Base-by-base conservation (phyloP, 78 protist species). In the Dictyostelium purpureum region DNA sequence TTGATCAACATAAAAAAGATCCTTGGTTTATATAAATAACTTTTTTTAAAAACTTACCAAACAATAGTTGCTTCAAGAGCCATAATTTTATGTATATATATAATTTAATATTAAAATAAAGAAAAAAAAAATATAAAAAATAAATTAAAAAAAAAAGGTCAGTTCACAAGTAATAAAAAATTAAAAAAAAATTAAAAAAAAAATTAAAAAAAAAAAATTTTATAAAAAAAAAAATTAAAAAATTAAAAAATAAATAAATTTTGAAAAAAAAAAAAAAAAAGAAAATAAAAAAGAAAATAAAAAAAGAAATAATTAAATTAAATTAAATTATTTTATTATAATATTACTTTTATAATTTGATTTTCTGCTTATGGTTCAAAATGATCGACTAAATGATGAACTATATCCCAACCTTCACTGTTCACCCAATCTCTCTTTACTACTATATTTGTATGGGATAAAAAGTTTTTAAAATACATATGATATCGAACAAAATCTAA, bases 11-110 rank as follows among this genome's bases (percentile, higher is more conserved):
- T 12, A 57, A 54, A 26, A 35, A 26, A 9, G 18, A 5, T 54
- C 4, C 21, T 45, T 40, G 10, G 33, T 9, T 56, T 19, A 6
- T 56, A 24, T n/a, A 19, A 2, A 16, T 24, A 24, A 6, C 0
- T 19, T 37, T 19, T 6, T 6, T 49, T 56, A 19, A 26, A 26
- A 61, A 51, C 77, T 0, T 80, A 89, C 94, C 94, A 89, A 51
- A 89, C 85, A 47, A 89, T 89, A 14, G 94, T 79, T 19, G 94
- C 94, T 40, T 89, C 94, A 47, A 89, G 76, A 45, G 88, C 61
- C 94, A 89, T 89, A 21, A 24, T 77, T 40, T 24, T 14, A 70
- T 26, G 10, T 40, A 56, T 43, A 59, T 45, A 51, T 80, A 65
- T 35, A 59, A 7, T 40, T 6, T 6, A 40, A 40, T 31, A 10